Evolutionary conservation across 164 flowering plant species (phyloP), one percentile per base, ranked within the genome.

Genomic region (Akebia trifoliata): DNA sequence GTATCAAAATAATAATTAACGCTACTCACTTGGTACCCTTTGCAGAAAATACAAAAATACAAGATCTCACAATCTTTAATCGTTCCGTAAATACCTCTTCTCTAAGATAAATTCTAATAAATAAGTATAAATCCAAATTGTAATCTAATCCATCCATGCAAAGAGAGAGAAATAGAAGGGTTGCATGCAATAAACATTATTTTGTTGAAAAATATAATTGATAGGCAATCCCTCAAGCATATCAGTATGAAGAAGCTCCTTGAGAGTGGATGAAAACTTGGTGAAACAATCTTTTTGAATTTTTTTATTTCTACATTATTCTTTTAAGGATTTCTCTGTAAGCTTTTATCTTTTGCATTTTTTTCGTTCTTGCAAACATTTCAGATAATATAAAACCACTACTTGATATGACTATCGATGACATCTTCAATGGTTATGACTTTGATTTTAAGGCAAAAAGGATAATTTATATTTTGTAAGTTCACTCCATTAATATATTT

Each of bases 201-300:
- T 25, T 20, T 73, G 68, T 15, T 75, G 69, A 36, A 31, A 36
- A 1, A 67, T 1, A 37, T 83, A 86, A 49, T 38, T 66, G 32
- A 89, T 87, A 26, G 48, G 46, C 25, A 76, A 31, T n/a, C 91
- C 94, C 64, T 86, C 91, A 3, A 89, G 82, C 61, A 89, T 40
- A 30, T 94, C 86, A 3, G 83, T 81, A 5, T 68, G 77, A 14
- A 89, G 74, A 55, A 89, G 75, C 38, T 84, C 91, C 65, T 65
- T 78, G 30, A 80, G 55, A 46, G 56, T 81, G 3, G 65, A 7
- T 1, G 90, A 83, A 31, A 67, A 42, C 68, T 74, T 74, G 45
- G 45, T 72, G 39, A 51, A 37, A 38, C 64, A 56, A 74, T 70
- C 60, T 62, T 78, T 39, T 65, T 72, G 0, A 77, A 66, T 71